Percentiles rank a stretch among this genome's conserved stretches.
phyloP scores from a whole-genome alignment of 2,329 filamentous ascomycete genomes.

The Hymenotorrendiella dingleyae region DNA sequence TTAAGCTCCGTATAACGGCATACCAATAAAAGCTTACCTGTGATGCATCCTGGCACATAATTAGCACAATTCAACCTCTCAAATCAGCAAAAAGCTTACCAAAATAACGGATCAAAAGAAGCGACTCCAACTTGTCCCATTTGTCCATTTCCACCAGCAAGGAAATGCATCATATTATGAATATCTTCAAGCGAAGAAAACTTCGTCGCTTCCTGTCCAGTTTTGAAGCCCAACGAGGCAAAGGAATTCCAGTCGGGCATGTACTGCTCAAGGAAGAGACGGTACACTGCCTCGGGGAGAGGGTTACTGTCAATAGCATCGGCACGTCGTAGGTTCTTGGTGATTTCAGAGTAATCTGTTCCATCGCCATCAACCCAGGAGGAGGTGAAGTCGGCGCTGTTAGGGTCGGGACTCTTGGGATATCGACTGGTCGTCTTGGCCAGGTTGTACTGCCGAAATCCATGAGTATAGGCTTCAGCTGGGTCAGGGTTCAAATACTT shows the following conservation, averaged over 20 bases:
- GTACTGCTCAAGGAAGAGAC: slow-evolving; percentile 12
- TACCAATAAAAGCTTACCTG: too few relatives aligned
- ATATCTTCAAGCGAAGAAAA: slow-evolving; percentile 37
- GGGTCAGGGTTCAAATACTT: too few relatives aligned
- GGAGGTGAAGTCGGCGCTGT: slow-evolving; percentile 2
- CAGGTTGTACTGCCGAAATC: slow-evolving; percentile 6
- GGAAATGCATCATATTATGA: slow-evolving; percentile 37
- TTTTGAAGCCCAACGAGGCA: slow-evolving; percentile 7
- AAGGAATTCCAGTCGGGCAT: slow-evolving; percentile 10
- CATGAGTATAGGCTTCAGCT: too few relatives aligned
- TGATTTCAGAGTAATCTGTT: slow-evolving; percentile 9
- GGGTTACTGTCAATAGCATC: slow-evolving; percentile 8
- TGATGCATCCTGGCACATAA: slow-evolving; percentile 36
- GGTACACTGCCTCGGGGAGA: slow-evolving; percentile 11
- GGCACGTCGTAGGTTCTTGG: slow-evolving; percentile 6
- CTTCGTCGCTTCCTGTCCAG: slow-evolving; percentile 3
- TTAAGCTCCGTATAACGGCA: too few relatives aligned
- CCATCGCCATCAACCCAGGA: slow-evolving; percentile 11
- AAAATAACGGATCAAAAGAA: slow-evolving; percentile 40
- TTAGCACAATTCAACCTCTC: background rate
- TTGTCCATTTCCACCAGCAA: slow-evolving; percentile 33
- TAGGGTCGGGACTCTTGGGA: slow-evolving; percentile 5
- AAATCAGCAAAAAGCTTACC: background rate
- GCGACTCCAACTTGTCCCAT: slow-evolving; percentile 37
- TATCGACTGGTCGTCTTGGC: slow-evolving; percentile 9